Conservation (phyloP, 2,329 filamentous ascomycete genomes). For the Colletotrichum magnum region DNA sequence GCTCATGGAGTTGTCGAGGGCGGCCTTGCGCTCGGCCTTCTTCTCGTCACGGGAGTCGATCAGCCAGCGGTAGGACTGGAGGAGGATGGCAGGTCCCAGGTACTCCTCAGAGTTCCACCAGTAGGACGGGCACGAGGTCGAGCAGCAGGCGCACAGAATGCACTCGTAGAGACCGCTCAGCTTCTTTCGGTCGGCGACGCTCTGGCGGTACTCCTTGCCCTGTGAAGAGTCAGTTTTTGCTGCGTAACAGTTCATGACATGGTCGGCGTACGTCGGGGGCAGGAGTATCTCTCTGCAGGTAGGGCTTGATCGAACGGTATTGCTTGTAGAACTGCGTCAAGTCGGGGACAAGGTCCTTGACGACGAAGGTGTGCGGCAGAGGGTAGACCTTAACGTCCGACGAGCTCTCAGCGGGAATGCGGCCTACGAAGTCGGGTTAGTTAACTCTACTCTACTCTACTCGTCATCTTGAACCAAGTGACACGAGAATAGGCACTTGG, state of each 20-base stretch:
- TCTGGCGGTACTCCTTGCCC: constrained; percentile 94
- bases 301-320: constrained; percentile 99
- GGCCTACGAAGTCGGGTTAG: constrained; percentile 70
- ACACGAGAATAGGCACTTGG: neutral
- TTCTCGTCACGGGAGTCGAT: constrained; percentile 94
- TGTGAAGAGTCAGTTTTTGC: constrained; percentile 52
- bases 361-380: constrained; percentile 97
- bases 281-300: constrained; percentile 91
- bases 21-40: constrained; percentile 87
- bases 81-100: constrained; percentile 94
- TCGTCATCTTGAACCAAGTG: neutral
- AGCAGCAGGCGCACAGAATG: constrained; percentile 99
- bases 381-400: constrained; percentile 96
- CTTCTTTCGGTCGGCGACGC: constrained; percentile 93
- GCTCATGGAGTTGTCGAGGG: constrained; percentile 98
- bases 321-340: constrained; percentile 99
- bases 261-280: constrained; percentile 79
- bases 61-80: constrained; percentile 98
- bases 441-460: constrained; percentile 45
- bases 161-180: constrained; percentile 99
- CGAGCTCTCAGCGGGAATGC: constrained; percentile 86
- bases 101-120: constrained; percentile 99
- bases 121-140: constrained; percentile 98
- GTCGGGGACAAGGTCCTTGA: constrained; percentile 98
- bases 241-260: neutral